Evolutionary conservation across 225 moss, liverwort and hornwort species (phyloP), one percentile per base, ranked within the genome.

Genomic region (Neckera pumila): DNA sequence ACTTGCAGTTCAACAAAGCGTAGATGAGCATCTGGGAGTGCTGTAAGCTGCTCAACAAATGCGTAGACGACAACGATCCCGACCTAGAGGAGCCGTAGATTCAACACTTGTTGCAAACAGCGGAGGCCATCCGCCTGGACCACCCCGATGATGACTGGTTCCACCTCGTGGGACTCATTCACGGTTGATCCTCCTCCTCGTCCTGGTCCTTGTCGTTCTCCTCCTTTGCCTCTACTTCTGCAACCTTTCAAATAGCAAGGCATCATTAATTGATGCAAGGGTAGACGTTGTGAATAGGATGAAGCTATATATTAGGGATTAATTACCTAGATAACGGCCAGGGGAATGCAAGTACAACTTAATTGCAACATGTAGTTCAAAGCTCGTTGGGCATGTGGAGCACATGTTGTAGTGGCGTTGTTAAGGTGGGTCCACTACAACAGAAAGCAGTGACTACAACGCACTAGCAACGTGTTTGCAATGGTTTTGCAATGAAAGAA

Each of bases 21-120:
- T 67, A 74, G 85, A 92, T 95, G 95, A 89, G 95, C 71, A 89
- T 95, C 57, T 96, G 95, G 95, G 93, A 96, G 40, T 92, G 92
- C 84, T 96, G 95, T 84, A 95, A 96, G 75, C 89, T 96, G 54
- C 94, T 96, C 59, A 96, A 95, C 88, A 91, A 95, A 70, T 93
- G 95, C 86, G 95, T 96, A 56, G 95, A 96, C 76, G 95, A 94
- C 62, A 96, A 95, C 79, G 95, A 96, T 88, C 95, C 95, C 28
- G 95, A 96, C 69, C 93, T 96, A 33, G 95, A 96, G 78, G 94
- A 93, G 81, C 95, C 95, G 81, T 93, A 96, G 89, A 96, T 96
- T 53, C 92, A 95, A 84, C 95, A 96, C 86, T 86, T 96, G 70
- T 60, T 95, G 78, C 95, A 95, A 84, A 96, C 95, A 11, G 93